Evolutionary conservation across 306 rosid species (phyloP), one percentile per base, ranked within the genome.

Genomic region (Cicer cuneatum): DNA sequence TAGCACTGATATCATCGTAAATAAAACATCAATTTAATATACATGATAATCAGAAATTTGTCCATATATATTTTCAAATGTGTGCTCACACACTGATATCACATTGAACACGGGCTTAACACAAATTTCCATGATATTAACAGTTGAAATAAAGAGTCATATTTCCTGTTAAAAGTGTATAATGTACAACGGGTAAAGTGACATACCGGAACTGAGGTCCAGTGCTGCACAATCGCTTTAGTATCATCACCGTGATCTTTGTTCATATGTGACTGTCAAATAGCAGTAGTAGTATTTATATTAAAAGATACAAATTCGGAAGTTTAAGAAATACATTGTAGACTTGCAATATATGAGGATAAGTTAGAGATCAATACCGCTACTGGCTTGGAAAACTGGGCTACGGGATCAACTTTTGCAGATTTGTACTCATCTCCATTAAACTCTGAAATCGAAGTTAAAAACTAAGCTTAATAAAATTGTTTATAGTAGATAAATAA

Each of bases 371-470:
- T 37, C 61, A 69, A 33, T 90, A 91, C 98, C 79, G 93, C 87
- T 38, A 91, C 97, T 77, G 98, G 98, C 87, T 90, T 91, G 69
- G 97, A 75, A 88, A 94, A 94, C 76, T 94, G 96, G 79, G 96
- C 91, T 47, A 94, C 69, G 8, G 96, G 97, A 86, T 94, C 98
- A 79, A 90, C 93, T 73, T 82, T 85, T 78, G 93, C 89, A 53
- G 91, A 86, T 83, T 81, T 91, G 72, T 86, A 94, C 87, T 91
- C 96, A 71, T 83, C 92, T 59, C 52, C 78, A 54, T 70, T 87
- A 74, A 87, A 90, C 83, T 90, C 97, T 92, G 86, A 43, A 77
- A 38, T 74, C 74, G 43, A 66, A 43, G 10, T 49, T 13, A 47
- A 45, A 77, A 63, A 13, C 59, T 8, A 75, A 59, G 7, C 16